phyloP scores from a whole-genome alignment of 306 rosid genomes.

The Vigna angularis region DNA sequence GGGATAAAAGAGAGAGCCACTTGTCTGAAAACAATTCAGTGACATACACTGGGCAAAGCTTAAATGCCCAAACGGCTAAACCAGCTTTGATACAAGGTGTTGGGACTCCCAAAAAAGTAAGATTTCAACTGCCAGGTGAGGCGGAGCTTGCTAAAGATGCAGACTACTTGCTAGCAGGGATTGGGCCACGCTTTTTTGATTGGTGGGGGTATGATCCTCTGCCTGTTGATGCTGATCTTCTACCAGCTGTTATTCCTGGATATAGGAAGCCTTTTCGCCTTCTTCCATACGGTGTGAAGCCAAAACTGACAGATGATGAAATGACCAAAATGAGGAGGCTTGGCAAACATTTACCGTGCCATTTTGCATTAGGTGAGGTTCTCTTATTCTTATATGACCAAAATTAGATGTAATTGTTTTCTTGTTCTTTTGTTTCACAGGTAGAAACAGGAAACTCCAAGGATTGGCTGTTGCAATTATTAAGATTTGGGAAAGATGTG shows the following conservation, averaged over 20 bases:
- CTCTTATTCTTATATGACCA: conserved; percentile 35
- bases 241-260: conserved; percentile 75
- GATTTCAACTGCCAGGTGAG: conserved; percentile 91
- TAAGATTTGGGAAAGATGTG: conserved; percentile 95
- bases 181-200: conserved; percentile 90
- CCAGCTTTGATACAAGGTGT: conserved; percentile 76
- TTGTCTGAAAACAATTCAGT: conserved; percentile 50
- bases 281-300: conserved; percentile 89
- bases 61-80: conserved; percentile 39
- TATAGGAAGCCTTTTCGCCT: conserved; percentile 93
- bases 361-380: conserved; percentile 88
- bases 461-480: conserved; percentile 85
- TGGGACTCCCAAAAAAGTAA: conserved; percentile 69
- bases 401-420: conserved; percentile 32
- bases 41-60: conserved; percentile 45
- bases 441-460: conserved; percentile 84
- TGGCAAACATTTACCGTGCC: conserved; percentile 77
- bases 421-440: conserved; percentile 50
- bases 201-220: conserved; percentile 99
- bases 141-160: conserved; percentile 77
- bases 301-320: conserved; percentile 89
- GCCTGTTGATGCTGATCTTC: conserved; percentile 94
- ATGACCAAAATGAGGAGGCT: conserved; percentile 91
- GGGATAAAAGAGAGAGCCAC: conserved; percentile 38
- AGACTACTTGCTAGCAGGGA: conserved; percentile 72